Evolutionary conservation across 164 flowering plant genomes (phyloP), one percentile per base, ranked within the genome.

Genomic region (Kingdonia uniflora): DNA sequence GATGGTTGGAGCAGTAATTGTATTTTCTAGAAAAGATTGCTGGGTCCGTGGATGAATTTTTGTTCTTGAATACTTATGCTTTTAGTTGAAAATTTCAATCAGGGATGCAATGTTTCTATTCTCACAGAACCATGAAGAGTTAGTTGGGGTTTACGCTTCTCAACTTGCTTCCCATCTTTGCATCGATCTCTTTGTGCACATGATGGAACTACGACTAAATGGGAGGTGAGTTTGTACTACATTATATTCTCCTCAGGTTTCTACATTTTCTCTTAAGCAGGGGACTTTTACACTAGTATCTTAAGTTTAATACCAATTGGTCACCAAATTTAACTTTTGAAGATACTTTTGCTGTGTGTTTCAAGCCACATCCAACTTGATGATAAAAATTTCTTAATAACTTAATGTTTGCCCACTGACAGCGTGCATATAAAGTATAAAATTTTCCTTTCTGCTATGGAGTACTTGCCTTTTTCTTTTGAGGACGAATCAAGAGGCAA

Each of bases 81-180:
- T 38, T 40, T 19, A 19, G 33, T 38, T 59, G 58, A 40, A 21
- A 54, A 52, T 42, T 58, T 15, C 39, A 19, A 52, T 57, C 79
- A 94, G 99, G 96, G 89, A 94, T 76, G 78, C 83, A 2, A 84
- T 94, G 92, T 89, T 75, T 71, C 71, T 94, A 46, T 94, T 89
- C 63, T 80, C 96, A 15, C 76, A 71, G 70, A 81, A 87, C 60
- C 95, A 78, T 59, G 99, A 94, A 67, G 97, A 83, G 60, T 70
- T 89, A 67, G 97, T 94, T 56, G 99, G 99, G 44, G 68, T 94
- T 64, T 94, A 94, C 78, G 99, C 95, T 66, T 88, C 95, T 71
- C 95, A 87, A 65, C 92, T 94, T 65, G 89, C 96, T 38, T 77
- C 70, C 24, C 92, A 89, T 63, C 92, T 80, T 37, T 94, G 99